phyloP scores from a whole-genome alignment of 108 stramenopile genomes.

The Cyclostephanos tholiformis region DNA sequence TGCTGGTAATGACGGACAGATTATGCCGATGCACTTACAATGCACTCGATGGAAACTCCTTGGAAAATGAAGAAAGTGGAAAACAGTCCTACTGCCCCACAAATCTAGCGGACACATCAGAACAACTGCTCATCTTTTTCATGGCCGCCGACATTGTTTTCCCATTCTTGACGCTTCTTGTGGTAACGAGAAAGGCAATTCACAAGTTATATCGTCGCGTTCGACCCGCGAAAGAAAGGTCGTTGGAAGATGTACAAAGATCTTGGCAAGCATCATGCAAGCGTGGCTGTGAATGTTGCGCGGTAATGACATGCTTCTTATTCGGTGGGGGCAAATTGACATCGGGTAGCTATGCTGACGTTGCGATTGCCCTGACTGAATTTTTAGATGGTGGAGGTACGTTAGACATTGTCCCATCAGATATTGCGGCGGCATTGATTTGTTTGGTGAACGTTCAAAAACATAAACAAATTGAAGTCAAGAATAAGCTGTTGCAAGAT shows the following conservation, averaged over 20 bases:
- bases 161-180: constrained; percentile 9
- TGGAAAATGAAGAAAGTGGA: background rate
- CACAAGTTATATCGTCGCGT: constrained; percentile 5
- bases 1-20: background rate
- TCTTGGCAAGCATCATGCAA: constrained; percentile 57
- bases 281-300: constrained; percentile 60
- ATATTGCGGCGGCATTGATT: constrained; percentile 54
- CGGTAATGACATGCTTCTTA: constrained; percentile 74
- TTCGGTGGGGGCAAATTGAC: constrained; percentile 81
- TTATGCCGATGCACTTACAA: constrained; percentile 26
- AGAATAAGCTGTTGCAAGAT: constrained; percentile 30
- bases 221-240: constrained; percentile 16
- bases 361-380: constrained; percentile 79
- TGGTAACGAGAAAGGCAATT: constrained; percentile 15
- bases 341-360: constrained; percentile 58
- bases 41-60: too few relatives aligned
- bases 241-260: constrained; percentile 59
- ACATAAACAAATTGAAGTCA: constrained; percentile 47
- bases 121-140: constrained; percentile 18
- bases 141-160: constrained; percentile 25
- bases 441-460: constrained; percentile 52
- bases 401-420: constrained; percentile 59
- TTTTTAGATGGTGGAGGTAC: constrained; percentile 78
- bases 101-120: constrained; percentile 12
- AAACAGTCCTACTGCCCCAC: constrained; percentile 2